A percentile compares a stretch with the other conserved stretches of the same genome.
Conservation (phyloP, 768 basidiomycete species). For the Melanogaster broomeanus region DNA sequence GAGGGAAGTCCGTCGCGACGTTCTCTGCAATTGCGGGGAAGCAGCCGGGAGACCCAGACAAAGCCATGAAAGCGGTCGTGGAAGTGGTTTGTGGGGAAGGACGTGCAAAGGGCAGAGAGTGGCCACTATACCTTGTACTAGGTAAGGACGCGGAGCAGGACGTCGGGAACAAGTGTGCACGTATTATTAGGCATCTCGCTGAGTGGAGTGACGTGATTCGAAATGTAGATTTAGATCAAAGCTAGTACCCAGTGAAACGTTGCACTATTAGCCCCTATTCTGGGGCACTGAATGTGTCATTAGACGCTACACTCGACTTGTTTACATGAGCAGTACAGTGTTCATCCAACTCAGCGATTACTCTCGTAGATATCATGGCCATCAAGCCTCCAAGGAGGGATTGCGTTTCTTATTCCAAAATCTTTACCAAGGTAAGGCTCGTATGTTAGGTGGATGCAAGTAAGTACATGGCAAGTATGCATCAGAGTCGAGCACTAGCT, state of each 20-base stretch:
- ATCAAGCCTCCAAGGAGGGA: background rate
- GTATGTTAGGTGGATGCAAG: background rate
- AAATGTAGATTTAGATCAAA: slow-evolving; percentile 46
- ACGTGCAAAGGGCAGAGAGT: slow-evolving; percentile 44
- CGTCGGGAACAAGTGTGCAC: slow-evolving; percentile 49
- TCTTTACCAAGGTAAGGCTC: background rate
- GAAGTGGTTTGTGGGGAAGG: slow-evolving; percentile 53
- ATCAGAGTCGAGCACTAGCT: slow-evolving; percentile 11
- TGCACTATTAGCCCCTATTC: too few species aligned
- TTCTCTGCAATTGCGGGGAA: slow-evolving; percentile 42
- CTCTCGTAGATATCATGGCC: too few species aligned
- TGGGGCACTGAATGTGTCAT: too few species aligned
- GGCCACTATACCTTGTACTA: slow-evolving; percentile 50
- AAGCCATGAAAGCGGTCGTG: slow-evolving; percentile 52
- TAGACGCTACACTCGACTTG: too few species aligned
- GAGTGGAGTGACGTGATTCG: slow-evolving; percentile 55
- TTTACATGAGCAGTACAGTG: too few species aligned
- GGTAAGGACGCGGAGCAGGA: slow-evolving; percentile 57
- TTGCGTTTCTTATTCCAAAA: background rate
- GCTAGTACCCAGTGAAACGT: too few species aligned
- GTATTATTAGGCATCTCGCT: slow-evolving; percentile 46
- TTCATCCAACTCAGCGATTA: too few species aligned
- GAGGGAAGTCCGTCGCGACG: slow-evolving; percentile 30
- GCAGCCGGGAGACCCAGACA: slow-evolving; percentile 56
- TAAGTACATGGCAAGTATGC: background rate